phyloP scores from a whole-genome alignment of 1,284 basidiomycete genomes.

The Rhizoctonia solani region DNA sequence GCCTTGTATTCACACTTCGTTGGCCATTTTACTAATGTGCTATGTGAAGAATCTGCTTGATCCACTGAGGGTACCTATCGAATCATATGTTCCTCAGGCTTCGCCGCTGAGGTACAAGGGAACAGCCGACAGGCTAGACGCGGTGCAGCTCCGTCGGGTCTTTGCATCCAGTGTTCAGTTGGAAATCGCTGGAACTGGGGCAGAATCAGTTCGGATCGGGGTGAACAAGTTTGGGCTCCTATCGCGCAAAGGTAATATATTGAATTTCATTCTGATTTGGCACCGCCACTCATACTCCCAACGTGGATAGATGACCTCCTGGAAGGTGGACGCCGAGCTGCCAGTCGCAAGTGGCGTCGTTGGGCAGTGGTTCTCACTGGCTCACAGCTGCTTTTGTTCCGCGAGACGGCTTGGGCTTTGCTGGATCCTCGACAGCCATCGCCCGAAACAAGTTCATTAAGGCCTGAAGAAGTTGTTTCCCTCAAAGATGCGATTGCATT shows the following conservation, averaged over 20 bases:
- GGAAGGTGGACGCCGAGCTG: constrained; percentile 76
- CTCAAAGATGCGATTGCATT: constrained; percentile 80
- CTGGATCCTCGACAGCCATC: not conserved
- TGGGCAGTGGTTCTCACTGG: constrained; percentile 88
- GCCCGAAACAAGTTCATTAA: constrained; percentile 57
- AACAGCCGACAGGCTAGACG: constrained; percentile 69
- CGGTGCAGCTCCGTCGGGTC: constrained; percentile 65
- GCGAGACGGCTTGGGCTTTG: constrained; percentile 72
- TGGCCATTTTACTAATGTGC: constrained; percentile 3
- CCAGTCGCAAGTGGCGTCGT: constrained; percentile 83
- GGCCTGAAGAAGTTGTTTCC: constrained; percentile 86
- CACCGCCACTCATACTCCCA: not conserved
- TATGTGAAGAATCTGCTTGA: constrained; percentile 63
- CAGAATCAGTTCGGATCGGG: constrained; percentile 41
- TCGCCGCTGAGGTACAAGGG: constrained; percentile 81
- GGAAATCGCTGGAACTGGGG: constrained; percentile 23
- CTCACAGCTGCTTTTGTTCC: constrained; percentile 91
- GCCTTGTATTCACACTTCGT: not conserved
- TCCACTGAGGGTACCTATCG: constrained; percentile 77
- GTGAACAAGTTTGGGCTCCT: constrained; percentile 84
- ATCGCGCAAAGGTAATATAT: constrained; percentile 64
- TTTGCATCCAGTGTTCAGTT: constrained; percentile 59
- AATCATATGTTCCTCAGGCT: constrained; percentile 61
- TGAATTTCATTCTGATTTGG: constrained; percentile 31
- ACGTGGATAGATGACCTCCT: constrained; percentile 62